Conservation (phyloP, 2,329 filamentous ascomycete species). For the Phialemoniopsis sp. region DNA sequence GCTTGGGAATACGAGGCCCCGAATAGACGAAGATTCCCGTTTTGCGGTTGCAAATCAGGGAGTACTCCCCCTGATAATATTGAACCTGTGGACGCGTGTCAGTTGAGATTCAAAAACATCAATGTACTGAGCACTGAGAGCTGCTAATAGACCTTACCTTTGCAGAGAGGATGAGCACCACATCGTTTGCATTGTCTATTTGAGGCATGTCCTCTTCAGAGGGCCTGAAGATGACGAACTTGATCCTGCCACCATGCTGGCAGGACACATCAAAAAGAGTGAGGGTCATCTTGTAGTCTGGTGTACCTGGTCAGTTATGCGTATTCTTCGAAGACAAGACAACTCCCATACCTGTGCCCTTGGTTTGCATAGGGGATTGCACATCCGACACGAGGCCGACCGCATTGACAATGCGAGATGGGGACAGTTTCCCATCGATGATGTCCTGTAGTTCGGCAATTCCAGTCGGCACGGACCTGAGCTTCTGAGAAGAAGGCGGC, state of each 20-base stretch:
- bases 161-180: constrained; percentile 57
- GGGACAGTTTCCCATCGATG: constrained; percentile 29
- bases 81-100: constrained; percentile 32
- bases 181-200: constrained; percentile 46
- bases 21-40: constrained; percentile 43
- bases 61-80: constrained; percentile 23
- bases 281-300: constrained; percentile 60
- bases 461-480: too few relatives aligned
- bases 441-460: constrained; percentile 24
- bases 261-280: constrained; percentile 56
- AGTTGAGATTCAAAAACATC: constrained; percentile 8
- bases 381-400: constrained; percentile 70
- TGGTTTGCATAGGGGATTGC: constrained; percentile 45
- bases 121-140: too few relatives aligned
- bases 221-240: constrained; percentile 59
- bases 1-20: constrained; percentile 30
- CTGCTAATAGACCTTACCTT: constrained; percentile 34
- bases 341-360: constrained; percentile 40
- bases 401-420: constrained; percentile 44
- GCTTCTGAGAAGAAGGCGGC: too few relatives aligned
- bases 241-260: constrained; percentile 32
- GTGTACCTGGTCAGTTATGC: not conserved
- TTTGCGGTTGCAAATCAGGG: constrained; percentile 35
- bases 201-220: constrained; percentile 42
- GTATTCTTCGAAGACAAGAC: not conserved